A percentile compares a stretch with the other conserved stretches of the same genome.
phyloP scores from a whole-genome alignment of 352 stramenopile species.

The Phytophthora litchii region DNA sequence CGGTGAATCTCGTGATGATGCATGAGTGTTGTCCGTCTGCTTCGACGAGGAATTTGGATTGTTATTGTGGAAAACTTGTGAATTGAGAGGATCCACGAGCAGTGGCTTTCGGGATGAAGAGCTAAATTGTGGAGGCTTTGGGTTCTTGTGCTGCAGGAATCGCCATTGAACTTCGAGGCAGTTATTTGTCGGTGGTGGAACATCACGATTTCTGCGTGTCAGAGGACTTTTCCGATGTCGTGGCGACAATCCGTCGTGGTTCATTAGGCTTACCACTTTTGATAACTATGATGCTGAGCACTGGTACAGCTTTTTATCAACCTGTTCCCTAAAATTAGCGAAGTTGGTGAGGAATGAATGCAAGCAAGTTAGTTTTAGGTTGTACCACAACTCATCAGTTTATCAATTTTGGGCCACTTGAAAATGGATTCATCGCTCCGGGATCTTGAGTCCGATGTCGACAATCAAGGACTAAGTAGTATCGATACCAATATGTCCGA shows the following conservation, averaged over 20 bases:
- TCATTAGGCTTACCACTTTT: constrained; percentile 22
- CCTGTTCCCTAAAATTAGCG: constrained; percentile 21
- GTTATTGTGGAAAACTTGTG: constrained; percentile 1
- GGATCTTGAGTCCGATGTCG: constrained; percentile 5
- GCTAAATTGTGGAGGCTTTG: constrained; percentile 23
- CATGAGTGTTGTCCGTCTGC: background rate
- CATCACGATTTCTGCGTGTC: constrained; percentile 36
- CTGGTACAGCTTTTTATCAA: background rate
- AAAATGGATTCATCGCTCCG: constrained; percentile 13
- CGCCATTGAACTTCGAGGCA: constrained; percentile 63
- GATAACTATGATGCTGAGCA: background rate
- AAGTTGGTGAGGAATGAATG: background rate
- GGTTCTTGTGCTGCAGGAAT: constrained; percentile 55
- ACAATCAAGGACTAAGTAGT: constrained; percentile 15
- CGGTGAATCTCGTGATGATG: constrained; percentile 9
- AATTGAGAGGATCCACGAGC: constrained; percentile 6
- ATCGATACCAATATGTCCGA: background rate
- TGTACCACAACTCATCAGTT: background rate
- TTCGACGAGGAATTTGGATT: background rate
- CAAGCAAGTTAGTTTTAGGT: constrained; percentile 14
- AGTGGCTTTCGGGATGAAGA: constrained; percentile 13
- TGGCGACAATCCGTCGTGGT: constrained; percentile 9
- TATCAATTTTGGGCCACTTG: constrained; percentile 1
- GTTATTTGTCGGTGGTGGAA: constrained; percentile 24
- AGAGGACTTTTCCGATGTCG: constrained; percentile 35